phyloP scores from a whole-genome alignment of 192 early-diverging fungal genomes.

The Dispira simplex region DNA sequence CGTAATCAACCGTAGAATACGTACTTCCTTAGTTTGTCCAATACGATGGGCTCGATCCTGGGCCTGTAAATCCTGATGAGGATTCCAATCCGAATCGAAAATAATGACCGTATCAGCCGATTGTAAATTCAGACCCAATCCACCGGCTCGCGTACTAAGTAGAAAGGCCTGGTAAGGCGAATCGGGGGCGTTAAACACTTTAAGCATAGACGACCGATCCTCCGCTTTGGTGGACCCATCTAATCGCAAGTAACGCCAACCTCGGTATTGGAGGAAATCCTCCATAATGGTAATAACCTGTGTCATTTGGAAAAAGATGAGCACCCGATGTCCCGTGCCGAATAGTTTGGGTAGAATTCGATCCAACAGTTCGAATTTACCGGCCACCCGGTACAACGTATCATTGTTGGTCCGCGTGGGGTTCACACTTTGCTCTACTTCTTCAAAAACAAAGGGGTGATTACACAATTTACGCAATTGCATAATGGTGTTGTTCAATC shows the following conservation, averaged over 20 bases:
- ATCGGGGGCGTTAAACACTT: conserved; percentile 65
- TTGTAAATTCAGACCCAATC: conserved; percentile 90
- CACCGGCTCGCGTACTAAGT: conserved; percentile 90
- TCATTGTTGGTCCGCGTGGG: conserved; percentile 51
- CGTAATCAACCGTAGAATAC: conserved; percentile 84
- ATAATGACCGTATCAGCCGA: conserved; percentile 97
- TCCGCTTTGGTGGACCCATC: conserved; percentile 89
- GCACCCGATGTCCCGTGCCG: conserved; percentile 56
- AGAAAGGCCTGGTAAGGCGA: conserved; percentile 79
- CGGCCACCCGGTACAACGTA: conserved; percentile 65
- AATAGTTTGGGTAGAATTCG: conserved; percentile 86
- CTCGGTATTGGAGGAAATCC: conserved; percentile 71
- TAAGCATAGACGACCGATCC: conserved; percentile 64
- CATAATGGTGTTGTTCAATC: conserved; percentile 95
- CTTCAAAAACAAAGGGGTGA: conserved; percentile 94
- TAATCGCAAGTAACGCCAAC: conserved; percentile 61
- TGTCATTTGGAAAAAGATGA: conserved; percentile 75
- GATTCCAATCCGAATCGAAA: conserved; percentile 99
- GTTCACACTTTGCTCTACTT: conserved; percentile 76
- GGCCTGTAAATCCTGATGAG: conserved; percentile 96
- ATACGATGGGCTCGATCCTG: conserved; percentile 99
- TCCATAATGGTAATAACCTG: conserved; percentile 96
- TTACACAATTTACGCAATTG: conserved; percentile 97
- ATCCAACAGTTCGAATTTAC: conserved; percentile 96
- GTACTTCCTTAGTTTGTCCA: conserved; percentile 96